Evolutionary conservation across 2,329 filamentous ascomycete species (phyloP), one percentile per base, ranked within the genome.

Genomic region (Neoscytalidium dimidiatum): DNA sequence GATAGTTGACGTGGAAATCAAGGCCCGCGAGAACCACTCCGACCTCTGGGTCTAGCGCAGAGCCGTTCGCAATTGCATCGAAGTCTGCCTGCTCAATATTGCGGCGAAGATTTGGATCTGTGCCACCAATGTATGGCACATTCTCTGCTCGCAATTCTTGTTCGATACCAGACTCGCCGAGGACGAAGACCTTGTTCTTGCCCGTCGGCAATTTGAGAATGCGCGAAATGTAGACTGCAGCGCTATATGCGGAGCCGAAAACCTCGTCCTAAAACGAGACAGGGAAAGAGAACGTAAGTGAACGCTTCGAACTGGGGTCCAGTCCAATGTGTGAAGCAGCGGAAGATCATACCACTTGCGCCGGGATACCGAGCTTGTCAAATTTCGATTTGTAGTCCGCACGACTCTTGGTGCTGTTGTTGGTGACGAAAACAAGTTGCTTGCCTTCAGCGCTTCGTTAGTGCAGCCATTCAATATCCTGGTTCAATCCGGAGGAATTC

Each of bases 321-420:
- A 48, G 26, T 28, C 43, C 28, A 48, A 2, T 17, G 21, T 2
- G 14, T 69, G 43, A 72, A 65, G 31, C 14, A 29, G 13, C 14
- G 21, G 19, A 14, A 4, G 23, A 28, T 26, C 78, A 31, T 74
- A 87, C 85, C 67, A 90, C 87, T 66, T 86, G 84, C 71, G 88
- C 89, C 1, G 90, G 89, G 72, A 99, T 97, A 52, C 90, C 91
- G 75, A 97, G 85, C 62, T 82, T 82, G 52, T 90, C 87, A 66
- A 99, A 89, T 75, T 98, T 99, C 82, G 94, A 92, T 77, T 91
- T 90, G 80, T 99, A 99, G 76, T 97, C 93, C 57, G 86, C 83
- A 64, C 95, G 90, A 11, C 94, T 97, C 78, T 99, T 99, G 65
- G 95, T 98, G 74, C 93, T 97, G 82, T 99, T 99, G 82, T 99